phyloP scores from a whole-genome alignment of 2,329 filamentous ascomycete genomes.

The Chalaropsis thielavioides region DNA sequence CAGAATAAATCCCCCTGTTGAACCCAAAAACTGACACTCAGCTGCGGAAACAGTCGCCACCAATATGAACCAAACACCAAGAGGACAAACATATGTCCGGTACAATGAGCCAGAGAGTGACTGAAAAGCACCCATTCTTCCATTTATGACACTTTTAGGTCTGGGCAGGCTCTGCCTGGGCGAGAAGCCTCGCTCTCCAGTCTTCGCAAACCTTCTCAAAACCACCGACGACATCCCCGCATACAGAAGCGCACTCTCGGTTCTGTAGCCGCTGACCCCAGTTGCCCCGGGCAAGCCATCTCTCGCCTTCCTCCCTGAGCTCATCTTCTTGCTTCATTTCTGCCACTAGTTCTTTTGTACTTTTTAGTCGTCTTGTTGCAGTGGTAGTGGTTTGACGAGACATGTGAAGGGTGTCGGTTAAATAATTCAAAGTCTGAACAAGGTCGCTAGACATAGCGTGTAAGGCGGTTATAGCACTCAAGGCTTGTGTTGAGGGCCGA shows the following conservation, averaged over 20 bases:
- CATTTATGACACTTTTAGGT: conserved; percentile 21
- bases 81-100: background rate
- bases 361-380: conserved; percentile 64
- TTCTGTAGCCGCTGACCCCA: conserved; percentile 66
- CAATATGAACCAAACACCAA: background rate
- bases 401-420: conserved; percentile 90
- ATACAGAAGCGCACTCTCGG: conserved; percentile 71
- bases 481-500: conserved; percentile 44
- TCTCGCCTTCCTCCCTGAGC: conserved; percentile 63
- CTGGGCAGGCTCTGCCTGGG: conserved; percentile 39
- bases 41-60: too few species aligned
- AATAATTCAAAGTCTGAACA: conserved; percentile 65
- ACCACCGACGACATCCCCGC: conserved; percentile 74
- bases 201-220: conserved; percentile 83
- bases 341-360: conserved; percentile 68
- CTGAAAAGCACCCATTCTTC: background rate
- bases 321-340: conserved; percentile 78
- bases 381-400: conserved; percentile 74
- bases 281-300: conserved; percentile 66
- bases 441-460: conserved; percentile 58
- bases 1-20: background rate
- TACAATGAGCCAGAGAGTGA: background rate
- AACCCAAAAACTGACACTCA: background rate
- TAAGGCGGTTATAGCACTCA: conserved; percentile 52
- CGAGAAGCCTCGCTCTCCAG: conserved; percentile 64